These are phyloP conservation scores for Brassica nigra DNA, from an alignment of 345 rosid genomes.

Conservation along the genomic window DNA sequence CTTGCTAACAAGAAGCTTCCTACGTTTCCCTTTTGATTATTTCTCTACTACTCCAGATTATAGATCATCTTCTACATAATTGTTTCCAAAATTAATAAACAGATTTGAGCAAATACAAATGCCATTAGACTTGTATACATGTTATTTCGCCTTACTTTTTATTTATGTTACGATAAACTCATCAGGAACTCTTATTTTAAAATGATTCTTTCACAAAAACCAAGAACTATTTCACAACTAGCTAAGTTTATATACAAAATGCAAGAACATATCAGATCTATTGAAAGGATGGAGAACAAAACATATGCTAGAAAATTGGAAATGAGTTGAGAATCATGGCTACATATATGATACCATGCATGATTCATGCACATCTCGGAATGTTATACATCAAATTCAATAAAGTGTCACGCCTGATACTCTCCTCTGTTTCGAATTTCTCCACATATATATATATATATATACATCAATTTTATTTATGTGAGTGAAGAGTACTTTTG, in stretches of 20 bases:
- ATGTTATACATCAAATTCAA: background rate
- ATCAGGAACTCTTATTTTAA: background rate
- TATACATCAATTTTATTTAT: no score
- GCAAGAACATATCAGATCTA: background rate
- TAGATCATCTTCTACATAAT: conserved; percentile 17
- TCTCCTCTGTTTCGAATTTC: background rate
- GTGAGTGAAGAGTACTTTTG: background rate
- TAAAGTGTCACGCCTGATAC: background rate
- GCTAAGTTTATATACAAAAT: background rate
- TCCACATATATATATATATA: background rate
- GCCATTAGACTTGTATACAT: conserved; percentile 16
- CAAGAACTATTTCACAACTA: background rate
- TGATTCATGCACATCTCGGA: background rate
- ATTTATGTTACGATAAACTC: background rate
- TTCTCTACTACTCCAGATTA: background rate
- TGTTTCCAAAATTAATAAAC: conserved; percentile 28
- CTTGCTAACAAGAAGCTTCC: conserved; percentile 62
- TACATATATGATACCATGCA: background rate
- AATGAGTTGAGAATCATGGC: background rate
- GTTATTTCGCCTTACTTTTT: background rate
- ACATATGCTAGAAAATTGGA: background rate
- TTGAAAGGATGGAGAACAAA: background rate
- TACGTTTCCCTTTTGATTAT: conserved; percentile 45
- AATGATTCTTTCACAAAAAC: background rate
- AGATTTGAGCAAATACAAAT: background rate